These are phyloP conservation scores for Orbilia oligospora DNA, from an alignment of 2,329 filamentous ascomycete genomes.

Conservation along the genomic window DNA sequence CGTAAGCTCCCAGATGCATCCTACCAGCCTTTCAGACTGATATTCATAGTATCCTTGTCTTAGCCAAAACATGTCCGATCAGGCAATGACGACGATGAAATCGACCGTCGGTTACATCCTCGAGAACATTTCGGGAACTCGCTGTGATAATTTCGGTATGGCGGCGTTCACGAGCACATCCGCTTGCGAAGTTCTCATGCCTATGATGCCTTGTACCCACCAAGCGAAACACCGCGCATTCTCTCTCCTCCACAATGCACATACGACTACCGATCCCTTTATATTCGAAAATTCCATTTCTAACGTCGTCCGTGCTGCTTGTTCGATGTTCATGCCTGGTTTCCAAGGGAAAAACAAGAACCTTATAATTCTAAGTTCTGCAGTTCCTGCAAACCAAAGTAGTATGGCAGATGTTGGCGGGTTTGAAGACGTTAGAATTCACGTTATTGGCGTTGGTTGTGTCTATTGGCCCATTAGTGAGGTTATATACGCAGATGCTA, in stretches of 20 bases:
- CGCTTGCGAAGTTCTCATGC: slow-evolving; percentile 43
- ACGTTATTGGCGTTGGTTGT: slow-evolving; percentile 49
- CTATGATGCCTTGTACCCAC: slow-evolving; percentile 43
- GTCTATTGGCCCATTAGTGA: slow-evolving; percentile 46
- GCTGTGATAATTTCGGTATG: slow-evolving; percentile 45
- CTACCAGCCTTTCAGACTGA: too few relatives aligned
- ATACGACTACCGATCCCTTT: slow-evolving; percentile 34
- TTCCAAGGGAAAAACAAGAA: slow-evolving; percentile 48
- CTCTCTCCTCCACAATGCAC: slow-evolving; percentile 18
- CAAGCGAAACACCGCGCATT: slow-evolving; percentile 54
- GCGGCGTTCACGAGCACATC: slow-evolving; percentile 49
- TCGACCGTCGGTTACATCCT: slow-evolving; percentile 35
- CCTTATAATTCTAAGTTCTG: slow-evolving; percentile 45
- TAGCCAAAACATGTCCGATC: slow-evolving; percentile 57
- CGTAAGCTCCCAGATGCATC: slow-evolving; percentile 10
- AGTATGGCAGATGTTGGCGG: slow-evolving; percentile 43
- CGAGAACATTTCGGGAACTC: slow-evolving; percentile 41
- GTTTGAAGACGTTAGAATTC: slow-evolving; percentile 57
- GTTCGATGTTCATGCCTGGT: slow-evolving; percentile 53
- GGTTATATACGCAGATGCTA: slow-evolving; percentile 36
- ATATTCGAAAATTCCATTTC: slow-evolving; percentile 44
- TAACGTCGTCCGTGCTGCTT: slow-evolving; percentile 44
- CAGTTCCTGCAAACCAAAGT: slow-evolving; percentile 26
- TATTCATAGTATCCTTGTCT: too few relatives aligned
- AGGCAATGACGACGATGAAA: slow-evolving; percentile 37